Percentiles rank a stretch among this genome's conserved stretches.
These are phyloP conservation scores for Phyllosticta capitalensis DNA, from an alignment of 2,329 filamentous ascomycete species.

Conservation along the genomic window DNA sequence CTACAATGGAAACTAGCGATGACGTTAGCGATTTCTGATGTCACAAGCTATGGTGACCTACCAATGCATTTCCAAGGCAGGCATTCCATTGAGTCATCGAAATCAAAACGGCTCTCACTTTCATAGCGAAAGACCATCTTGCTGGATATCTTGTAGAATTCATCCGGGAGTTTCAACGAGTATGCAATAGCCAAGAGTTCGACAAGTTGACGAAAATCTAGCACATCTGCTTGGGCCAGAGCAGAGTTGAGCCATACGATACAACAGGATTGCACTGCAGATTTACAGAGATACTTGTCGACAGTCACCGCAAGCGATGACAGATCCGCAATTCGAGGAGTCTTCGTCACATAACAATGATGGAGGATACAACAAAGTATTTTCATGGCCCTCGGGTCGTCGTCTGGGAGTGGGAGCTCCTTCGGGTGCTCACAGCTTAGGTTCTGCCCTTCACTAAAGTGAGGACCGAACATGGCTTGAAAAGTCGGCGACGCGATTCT, in stretches of 20 bases:
- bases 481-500: slow-evolving; percentile 11
- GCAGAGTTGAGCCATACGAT: neutral
- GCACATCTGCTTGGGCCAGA: neutral
- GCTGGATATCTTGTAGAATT: too few species aligned
- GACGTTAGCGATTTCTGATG: too few species aligned
- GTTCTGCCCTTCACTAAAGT: slow-evolving; percentile 13
- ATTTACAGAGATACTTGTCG: neutral
- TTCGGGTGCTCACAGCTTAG: neutral
- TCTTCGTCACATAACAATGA: neutral
- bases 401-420: neutral
- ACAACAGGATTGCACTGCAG: neutral
- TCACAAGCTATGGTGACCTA: too few species aligned
- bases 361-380: neutral
- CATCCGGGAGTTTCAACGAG: too few species aligned
- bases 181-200: neutral
- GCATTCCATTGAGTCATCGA: too few species aligned
- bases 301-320: neutral
- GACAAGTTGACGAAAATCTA: neutral
- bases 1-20: too few species aligned
- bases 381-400: neutral
- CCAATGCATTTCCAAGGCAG: too few species aligned
- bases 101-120: too few species aligned
- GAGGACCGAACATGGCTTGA: slow-evolving; percentile 12
- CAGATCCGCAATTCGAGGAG: neutral
- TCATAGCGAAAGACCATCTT: too few species aligned